A percentile compares a stretch with the other conserved stretches of the same genome.
phyloP scores from a whole-genome alignment of 2,329 filamentous ascomycete species.

The Aspergillus felis region DNA sequence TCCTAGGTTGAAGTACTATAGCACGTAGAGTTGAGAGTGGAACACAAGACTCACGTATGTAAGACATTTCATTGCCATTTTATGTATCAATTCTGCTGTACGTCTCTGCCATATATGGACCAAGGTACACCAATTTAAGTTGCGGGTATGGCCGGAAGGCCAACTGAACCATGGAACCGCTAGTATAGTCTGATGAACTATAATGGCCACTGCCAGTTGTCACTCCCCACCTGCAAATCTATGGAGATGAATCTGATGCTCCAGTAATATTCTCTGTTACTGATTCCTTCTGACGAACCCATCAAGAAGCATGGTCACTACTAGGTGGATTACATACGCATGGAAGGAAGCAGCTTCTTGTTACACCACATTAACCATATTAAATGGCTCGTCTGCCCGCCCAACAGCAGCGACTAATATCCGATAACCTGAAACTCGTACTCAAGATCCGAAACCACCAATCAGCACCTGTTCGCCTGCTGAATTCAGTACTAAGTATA shows the following conservation, averaged over 20 bases:
- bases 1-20: too few relatives aligned
- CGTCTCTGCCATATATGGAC: neutral
- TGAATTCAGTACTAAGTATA: neutral
- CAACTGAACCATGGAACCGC: constrained; percentile 15
- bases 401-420: neutral
- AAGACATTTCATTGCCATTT: neutral
- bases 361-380: too few relatives aligned
- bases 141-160: constrained; percentile 12
- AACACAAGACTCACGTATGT: neutral
- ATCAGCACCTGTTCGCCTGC: neutral
- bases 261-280: neutral
- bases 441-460: neutral
- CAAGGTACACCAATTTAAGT: constrained; percentile 9
- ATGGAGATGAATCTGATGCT: neutral
- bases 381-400: too few relatives aligned
- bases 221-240: neutral
- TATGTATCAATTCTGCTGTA: neutral
- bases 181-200: constrained; percentile 1
- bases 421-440: neutral
- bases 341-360: too few relatives aligned
- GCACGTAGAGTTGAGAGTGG: neutral
- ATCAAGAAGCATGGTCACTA: neutral
- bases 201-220: neutral
- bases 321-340: neutral
- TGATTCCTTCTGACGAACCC: neutral